Percentiles rank a stretch among this genome's conserved stretches.
phyloP scores from a whole-genome alignment of 2,329 filamentous ascomycete genomes.

The Fusarium ambrosium region DNA sequence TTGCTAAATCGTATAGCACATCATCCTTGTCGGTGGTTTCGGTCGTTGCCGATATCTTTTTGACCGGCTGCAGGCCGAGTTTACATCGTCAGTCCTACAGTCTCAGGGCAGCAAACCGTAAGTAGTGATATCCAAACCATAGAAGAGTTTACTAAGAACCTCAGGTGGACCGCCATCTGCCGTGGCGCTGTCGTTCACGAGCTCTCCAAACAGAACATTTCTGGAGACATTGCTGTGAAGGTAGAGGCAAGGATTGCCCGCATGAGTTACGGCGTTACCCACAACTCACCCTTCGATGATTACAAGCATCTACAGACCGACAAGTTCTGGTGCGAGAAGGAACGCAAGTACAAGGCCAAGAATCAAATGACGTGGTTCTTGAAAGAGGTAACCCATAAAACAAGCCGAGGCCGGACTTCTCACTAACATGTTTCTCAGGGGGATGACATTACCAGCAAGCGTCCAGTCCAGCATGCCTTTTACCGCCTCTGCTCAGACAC shows the following conservation, averaged over 20 bases:
- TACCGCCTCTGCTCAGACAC: rapidly evolving
- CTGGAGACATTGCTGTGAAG: background rate
- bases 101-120: constrained; percentile 50
- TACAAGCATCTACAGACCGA: constrained; percentile 16
- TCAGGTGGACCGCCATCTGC: constrained; percentile 54
- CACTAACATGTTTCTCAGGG: constrained; percentile 14
- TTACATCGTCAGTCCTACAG: constrained; percentile 48
- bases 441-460: constrained; percentile 6
- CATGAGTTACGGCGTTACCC: constrained; percentile 44
- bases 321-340: constrained; percentile 14
- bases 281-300: rapidly evolving
- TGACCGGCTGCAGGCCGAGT: constrained; percentile 14
- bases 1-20: constrained; percentile 43
- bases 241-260: constrained; percentile 46
- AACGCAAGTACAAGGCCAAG: background rate
- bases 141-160: background rate
- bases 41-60: constrained; percentile 51
- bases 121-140: constrained; percentile 14
- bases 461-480: background rate
- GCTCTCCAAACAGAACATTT: constrained; percentile 7
- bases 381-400: constrained; percentile 16
- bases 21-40: constrained; percentile 57
- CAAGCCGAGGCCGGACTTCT: rapidly evolving
- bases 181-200: constrained; percentile 51
- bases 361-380: constrained; percentile 51